phyloP scores from a whole-genome alignment of 371 early-diverging fungal species.

The Haplosporangium sp. region DNA sequence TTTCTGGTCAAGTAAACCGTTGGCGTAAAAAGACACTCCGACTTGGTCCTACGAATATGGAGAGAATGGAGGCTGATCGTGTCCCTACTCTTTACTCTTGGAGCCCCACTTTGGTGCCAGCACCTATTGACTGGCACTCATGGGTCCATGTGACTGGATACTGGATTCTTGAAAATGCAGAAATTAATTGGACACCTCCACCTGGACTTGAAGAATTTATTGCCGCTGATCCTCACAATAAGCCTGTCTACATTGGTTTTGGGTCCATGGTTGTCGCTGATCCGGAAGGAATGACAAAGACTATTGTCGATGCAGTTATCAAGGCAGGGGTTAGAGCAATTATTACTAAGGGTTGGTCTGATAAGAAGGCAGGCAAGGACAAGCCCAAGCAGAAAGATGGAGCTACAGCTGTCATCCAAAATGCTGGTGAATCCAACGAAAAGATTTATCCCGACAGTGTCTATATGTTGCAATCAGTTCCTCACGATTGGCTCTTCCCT shows the following conservation, averaged over 20 bases:
- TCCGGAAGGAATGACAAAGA: slow-evolving; percentile 73
- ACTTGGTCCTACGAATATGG: slow-evolving; percentile 65
- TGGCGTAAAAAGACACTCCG: slow-evolving; percentile 71
- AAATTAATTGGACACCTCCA: slow-evolving; percentile 75
- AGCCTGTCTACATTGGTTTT: slow-evolving; percentile 88
- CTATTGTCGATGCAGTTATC: slow-evolving; percentile 77
- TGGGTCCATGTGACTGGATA: slow-evolving; percentile 85
- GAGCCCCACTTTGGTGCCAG: slow-evolving; percentile 77
- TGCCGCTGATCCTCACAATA: slow-evolving; percentile 61
- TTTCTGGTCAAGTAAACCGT: slow-evolving; percentile 70
- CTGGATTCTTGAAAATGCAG: slow-evolving; percentile 85
- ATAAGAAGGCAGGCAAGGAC: slow-evolving; percentile 59
- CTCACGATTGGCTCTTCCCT: slow-evolving; percentile 92
- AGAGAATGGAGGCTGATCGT: slow-evolving; percentile 68
- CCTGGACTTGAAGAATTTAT: slow-evolving; percentile 69
- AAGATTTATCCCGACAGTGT: slow-evolving; percentile 38
- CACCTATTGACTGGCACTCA: slow-evolving; percentile 82
- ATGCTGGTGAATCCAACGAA: slow-evolving; percentile 67
- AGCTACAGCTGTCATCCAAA: slow-evolving; percentile 67
- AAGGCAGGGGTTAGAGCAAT: slow-evolving; percentile 80
- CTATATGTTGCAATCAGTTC: slow-evolving; percentile 71
- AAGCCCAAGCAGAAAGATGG: slow-evolving; percentile 62
- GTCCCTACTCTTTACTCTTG: slow-evolving; percentile 84
- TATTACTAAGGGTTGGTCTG: slow-evolving; percentile 85
- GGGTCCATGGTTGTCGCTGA: slow-evolving; percentile 89